phyloP scores from a whole-genome alignment of 306 rosid species.

The Quercus robur region DNA sequence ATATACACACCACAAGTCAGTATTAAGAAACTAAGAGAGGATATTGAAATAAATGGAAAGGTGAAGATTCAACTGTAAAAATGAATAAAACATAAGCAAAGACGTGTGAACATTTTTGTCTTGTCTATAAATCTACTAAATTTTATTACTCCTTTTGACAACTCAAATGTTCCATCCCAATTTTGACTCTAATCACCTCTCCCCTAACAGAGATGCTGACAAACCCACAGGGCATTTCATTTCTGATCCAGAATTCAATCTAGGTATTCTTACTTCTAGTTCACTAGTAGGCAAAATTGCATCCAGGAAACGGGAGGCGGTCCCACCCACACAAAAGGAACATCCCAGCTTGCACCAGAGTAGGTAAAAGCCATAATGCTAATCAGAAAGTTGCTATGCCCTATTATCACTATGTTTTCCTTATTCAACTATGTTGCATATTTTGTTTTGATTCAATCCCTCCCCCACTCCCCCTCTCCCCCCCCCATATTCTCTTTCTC shows the following conservation, averaged over 20 bases:
- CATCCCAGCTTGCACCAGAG: background rate
- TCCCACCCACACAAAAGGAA: background rate
- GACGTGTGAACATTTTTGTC: background rate
- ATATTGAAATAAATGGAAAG: too few species aligned
- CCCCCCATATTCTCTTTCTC: too few species aligned
- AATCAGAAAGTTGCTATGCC: background rate
- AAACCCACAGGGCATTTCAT: background rate
- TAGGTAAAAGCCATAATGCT: background rate
- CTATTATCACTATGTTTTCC: background rate
- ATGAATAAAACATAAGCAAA: too few species aligned
- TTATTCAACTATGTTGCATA: background rate
- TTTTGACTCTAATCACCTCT: background rate
- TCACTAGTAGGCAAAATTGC: background rate
- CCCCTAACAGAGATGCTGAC: background rate
- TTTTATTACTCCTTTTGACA: background rate
- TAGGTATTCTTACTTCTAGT: background rate
- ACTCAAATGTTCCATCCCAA: background rate
- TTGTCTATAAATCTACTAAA: background rate
- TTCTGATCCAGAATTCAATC: background rate
- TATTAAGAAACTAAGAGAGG: background rate
- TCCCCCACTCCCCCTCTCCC: too few species aligned
- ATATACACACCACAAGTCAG: background rate
- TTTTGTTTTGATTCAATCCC: background rate
- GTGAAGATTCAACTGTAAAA: too few species aligned
- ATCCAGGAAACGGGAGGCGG: background rate